Evolutionary conservation across 2,329 filamentous ascomycete species (phyloP).

Genomic region (Fusarium incarnatum): DNA sequence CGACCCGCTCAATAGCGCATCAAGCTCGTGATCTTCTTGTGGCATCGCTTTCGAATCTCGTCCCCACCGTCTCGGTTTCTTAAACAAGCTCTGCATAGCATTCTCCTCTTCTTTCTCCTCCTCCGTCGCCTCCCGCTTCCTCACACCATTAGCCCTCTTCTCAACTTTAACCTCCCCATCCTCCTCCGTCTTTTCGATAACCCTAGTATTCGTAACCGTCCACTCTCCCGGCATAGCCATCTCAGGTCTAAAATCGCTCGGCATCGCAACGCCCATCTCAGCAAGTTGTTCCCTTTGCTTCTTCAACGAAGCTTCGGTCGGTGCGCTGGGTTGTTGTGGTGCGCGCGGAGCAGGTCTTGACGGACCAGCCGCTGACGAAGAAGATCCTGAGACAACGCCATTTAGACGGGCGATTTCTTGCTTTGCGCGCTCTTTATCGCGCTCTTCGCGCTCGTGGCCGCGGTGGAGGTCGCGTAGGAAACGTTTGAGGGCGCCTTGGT

Average conservation of each 20-base stretch:
- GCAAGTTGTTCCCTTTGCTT: conserved; percentile 88
- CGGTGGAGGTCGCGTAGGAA: conserved; percentile 91
- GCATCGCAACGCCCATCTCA: conserved; percentile 86
- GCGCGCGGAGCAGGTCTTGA: conserved; percentile 23
- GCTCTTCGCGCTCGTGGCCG: conserved; percentile 81
- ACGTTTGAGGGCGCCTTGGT: conserved; percentile 87
- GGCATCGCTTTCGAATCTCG: conserved; percentile 63
- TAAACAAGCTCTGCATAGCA: conserved; percentile 68
- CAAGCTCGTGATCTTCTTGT: conserved; percentile 67
- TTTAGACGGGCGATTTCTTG: conserved; percentile 89
- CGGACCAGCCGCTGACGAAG: conserved; percentile 48
- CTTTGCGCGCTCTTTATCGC: conserved; percentile 84
- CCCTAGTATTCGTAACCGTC: conserved; percentile 76
- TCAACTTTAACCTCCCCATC: conserved; percentile 58
- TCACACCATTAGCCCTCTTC: conserved; percentile 65
- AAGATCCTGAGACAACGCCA: conserved; percentile 70
- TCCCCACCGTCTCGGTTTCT: conserved; percentile 68
- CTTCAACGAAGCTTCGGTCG: conserved; percentile 74
- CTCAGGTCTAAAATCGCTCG: conserved; percentile 79
- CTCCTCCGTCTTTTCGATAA: conserved; percentile 60
- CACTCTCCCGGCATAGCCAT: conserved; percentile 92
- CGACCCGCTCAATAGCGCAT: conserved; percentile 65
- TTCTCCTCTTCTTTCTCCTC: conserved; percentile 71
- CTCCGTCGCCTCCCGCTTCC: conserved; percentile 71
- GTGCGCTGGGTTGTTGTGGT: conserved; percentile 24